Evolutionary conservation across 176 grass and related monocot genomes (phyloP).

Genomic region (Avena sativa): DNA sequence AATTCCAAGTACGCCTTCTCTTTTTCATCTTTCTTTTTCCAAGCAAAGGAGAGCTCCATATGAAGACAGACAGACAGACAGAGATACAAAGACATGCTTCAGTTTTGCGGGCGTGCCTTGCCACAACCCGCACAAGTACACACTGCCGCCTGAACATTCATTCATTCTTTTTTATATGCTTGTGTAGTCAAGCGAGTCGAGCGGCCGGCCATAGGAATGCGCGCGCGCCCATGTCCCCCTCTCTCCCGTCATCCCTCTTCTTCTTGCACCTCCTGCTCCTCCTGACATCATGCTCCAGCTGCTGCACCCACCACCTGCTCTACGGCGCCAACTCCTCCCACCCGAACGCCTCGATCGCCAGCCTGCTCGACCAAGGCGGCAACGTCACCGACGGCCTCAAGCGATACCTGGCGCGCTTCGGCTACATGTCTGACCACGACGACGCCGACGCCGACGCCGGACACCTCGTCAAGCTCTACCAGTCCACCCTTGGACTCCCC

Average conservation of each 20-base stretch:
- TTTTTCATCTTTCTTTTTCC: background rate
- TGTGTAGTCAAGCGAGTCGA: background rate
- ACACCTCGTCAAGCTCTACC: slow-evolving; percentile 2
- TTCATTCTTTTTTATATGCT: background rate
- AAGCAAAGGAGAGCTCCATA: background rate
- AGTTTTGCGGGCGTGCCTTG: background rate
- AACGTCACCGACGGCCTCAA: slow-evolving; percentile 14
- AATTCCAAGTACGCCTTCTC: background rate
- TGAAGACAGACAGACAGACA: no score
- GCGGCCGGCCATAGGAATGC: background rate
- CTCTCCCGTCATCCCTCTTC: background rate
- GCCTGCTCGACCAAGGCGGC: background rate
- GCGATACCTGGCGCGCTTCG: slow-evolving; percentile 36
- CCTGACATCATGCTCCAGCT: background rate
- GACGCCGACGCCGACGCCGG: background rate
- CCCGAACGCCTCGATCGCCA: no score
- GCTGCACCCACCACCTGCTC: background rate
- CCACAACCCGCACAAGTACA: background rate
- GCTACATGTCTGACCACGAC: background rate
- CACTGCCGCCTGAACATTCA: background rate
- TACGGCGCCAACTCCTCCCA: background rate
- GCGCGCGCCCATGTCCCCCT: slow-evolving; percentile 17
- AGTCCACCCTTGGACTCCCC: slow-evolving; percentile 12
- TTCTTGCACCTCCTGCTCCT: background rate
- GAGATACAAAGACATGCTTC: no score